Conservation (phyloP, 768 basidiomycete genomes). For the Neoboletus magnificus region DNA sequence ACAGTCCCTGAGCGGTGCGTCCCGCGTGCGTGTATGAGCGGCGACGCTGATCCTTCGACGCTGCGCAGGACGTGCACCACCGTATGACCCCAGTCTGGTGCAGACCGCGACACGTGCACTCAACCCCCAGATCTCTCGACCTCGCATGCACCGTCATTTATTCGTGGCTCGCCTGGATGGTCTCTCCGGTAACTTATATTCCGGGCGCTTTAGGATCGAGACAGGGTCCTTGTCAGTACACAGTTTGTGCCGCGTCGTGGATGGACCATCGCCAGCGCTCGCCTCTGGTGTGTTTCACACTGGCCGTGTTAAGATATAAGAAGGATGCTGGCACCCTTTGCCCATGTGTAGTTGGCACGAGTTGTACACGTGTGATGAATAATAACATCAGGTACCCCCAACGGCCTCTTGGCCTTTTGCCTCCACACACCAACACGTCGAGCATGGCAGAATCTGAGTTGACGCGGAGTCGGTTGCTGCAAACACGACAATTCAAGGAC, state of each 20-base stretch:
- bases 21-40: too few species aligned
- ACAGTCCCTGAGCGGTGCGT: constrained; percentile 14
- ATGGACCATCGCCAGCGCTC: background rate
- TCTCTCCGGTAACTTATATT: constrained; percentile 16
- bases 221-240: background rate
- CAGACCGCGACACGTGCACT: too few species aligned
- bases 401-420: background rate
- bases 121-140: background rate
- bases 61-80: constrained; percentile 7
- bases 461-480: constrained; percentile 3
- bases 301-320: background rate
- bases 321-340: background rate
- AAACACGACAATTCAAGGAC: constrained; percentile 35
- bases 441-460: background rate
- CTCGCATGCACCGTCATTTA: constrained; percentile 1
- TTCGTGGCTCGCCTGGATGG: background rate
- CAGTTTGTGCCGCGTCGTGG: background rate
- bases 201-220: background rate
- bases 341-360: background rate
- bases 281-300: background rate
- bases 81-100: background rate
- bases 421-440: background rate
- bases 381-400: background rate
- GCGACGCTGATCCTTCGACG: background rate
- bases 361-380: constrained; percentile 8